These are phyloP conservation scores for Rhododendron griersonianum DNA, from an alignment of 148 eudicot species.

Conservation along the genomic window DNA sequence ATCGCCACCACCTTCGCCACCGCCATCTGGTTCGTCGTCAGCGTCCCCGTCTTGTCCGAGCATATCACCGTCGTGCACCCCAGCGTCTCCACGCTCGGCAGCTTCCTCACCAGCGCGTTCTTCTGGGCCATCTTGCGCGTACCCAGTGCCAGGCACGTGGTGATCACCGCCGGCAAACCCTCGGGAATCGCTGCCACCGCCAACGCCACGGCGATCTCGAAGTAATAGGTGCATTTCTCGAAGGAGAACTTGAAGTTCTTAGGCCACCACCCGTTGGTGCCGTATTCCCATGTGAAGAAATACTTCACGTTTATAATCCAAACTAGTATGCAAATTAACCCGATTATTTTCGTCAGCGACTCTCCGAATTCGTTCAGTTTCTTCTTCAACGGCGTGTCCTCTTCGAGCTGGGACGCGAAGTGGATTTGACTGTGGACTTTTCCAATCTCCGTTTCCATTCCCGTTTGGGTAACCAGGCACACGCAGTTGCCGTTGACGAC, in stretches of 20 bases:
- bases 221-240: slow-evolving; percentile 49
- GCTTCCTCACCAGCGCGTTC: slow-evolving; percentile 48
- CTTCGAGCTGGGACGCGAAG: slow-evolving; percentile 36
- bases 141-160: slow-evolving; percentile 50
- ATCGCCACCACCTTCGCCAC: slow-evolving; percentile 45
- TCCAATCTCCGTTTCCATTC: slow-evolving; percentile 46
- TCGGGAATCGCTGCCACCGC: slow-evolving; percentile 57
- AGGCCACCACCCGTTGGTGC: slow-evolving; percentile 35
- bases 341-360: slow-evolving; percentile 36
- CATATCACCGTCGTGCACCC: slow-evolving; percentile 53
- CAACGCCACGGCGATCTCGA: slow-evolving; percentile 50
- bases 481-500: slow-evolving; percentile 43
- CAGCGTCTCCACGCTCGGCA: slow-evolving; percentile 54
- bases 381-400: slow-evolving; percentile 46
- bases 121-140: slow-evolving; percentile 57
- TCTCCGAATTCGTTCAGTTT: slow-evolving; percentile 50
- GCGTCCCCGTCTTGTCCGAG: slow-evolving; percentile 48
- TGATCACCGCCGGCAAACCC: slow-evolving; percentile 55
- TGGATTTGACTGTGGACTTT: slow-evolving; percentile 46
- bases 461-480: slow-evolving; percentile 39
- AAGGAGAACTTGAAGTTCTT: slow-evolving; percentile 47
- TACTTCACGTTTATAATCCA: slow-evolving; percentile 54
- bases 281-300: slow-evolving; percentile 46
- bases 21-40: slow-evolving; percentile 55
- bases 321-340: slow-evolving; percentile 31